Base-by-base conservation (phyloP, 331 rosid genomes). In the Dryas integrifolia region DNA sequence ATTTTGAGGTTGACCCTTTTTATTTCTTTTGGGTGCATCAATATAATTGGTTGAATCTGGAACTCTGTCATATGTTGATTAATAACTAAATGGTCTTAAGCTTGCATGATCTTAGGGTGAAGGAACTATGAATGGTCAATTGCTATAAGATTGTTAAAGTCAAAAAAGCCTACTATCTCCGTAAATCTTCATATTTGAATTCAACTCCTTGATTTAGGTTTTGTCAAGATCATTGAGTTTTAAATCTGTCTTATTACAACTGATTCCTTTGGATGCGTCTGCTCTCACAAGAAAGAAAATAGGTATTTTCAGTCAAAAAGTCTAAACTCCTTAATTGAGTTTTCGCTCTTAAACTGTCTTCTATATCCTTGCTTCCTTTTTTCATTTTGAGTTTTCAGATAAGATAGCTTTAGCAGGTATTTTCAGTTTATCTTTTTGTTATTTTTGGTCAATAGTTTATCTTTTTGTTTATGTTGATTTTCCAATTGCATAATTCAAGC, bases 1-100 rank as follows among this genome's bases (percentile, higher is more conserved):
- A 60, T 62, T 58, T 49, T 51, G 40, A 55, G 58, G 30, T 72
- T 41, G 44, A 55, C 16, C 43, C 35, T 14, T 16, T 68, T 44
- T 40, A 24, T 41, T 59, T 9, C 3, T 47, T 35, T 74, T 56
- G 4, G 35, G 38, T 48, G 21, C 58, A 7, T 40, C 47, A 47
- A 16, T 11, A 14, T 74, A 39, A 49, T 38, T 58, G 69, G 35
- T 41, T 15, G 35, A 38, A 16, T 52, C 43, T 18, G 11, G 44
- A 58, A 73, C 26, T 40, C 9, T 13, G 15, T 48, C 49, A 60
- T 38, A 2, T 55, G 2, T 9, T 48, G 59, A 15, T 67, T 48
- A 21, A 26, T 21, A 61, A 6, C 8, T 13, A 61, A 39, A 15
- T 61, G 40, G 47, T 61, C 39, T 60, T 60, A 35, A 13, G 21